Evolutionary conservation across 2,329 filamentous ascomycete species (phyloP).

Genomic region (Penicillium sp.): DNA sequence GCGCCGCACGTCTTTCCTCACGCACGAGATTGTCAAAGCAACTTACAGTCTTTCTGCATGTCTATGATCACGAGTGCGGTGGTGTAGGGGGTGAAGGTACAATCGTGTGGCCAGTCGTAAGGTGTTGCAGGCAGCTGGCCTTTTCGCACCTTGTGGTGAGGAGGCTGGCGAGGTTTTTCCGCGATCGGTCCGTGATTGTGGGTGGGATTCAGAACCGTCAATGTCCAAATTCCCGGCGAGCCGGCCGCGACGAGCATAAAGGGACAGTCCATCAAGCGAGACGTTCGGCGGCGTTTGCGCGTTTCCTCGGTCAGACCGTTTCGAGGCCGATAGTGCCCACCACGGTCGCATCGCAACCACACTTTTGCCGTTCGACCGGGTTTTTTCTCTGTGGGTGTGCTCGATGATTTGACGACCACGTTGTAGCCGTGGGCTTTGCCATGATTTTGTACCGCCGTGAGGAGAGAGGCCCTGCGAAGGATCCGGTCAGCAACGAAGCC

Average conservation of each 20-base stretch:
- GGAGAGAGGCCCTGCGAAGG: constrained; percentile 28
- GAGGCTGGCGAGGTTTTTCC: constrained; percentile 37
- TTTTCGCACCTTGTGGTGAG: constrained; percentile 40
- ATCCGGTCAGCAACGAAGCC: constrained; percentile 4
- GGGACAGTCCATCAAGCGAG: constrained; percentile 41
- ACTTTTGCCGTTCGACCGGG: constrained; percentile 41
- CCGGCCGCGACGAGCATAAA: constrained; percentile 42
- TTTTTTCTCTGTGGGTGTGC: constrained; percentile 42
- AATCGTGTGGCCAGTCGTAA: constrained; percentile 45
- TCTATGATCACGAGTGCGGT: constrained; percentile 44
- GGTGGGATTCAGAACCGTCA: constrained; percentile 38
- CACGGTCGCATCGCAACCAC: constrained; percentile 42
- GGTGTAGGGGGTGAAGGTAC: constrained; percentile 39
- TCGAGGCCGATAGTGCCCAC: constrained; percentile 40
- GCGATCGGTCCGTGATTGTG: constrained; percentile 41
- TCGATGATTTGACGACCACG: constrained; percentile 43
- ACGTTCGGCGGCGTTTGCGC: constrained; percentile 39
- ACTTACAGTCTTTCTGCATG: constrained; percentile 46
- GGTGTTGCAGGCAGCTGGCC: constrained; percentile 39
- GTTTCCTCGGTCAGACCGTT: constrained; percentile 43
- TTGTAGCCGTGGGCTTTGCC: constrained; percentile 41
- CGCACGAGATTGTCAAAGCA: too few relatives aligned
- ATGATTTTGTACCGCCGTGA: constrained; percentile 38
- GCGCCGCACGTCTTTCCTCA: too few relatives aligned
- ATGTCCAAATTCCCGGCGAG: constrained; percentile 40